Conservation (phyloP, 169 alveolate species). For the Cryptosporidium ubiquitum region DNA sequence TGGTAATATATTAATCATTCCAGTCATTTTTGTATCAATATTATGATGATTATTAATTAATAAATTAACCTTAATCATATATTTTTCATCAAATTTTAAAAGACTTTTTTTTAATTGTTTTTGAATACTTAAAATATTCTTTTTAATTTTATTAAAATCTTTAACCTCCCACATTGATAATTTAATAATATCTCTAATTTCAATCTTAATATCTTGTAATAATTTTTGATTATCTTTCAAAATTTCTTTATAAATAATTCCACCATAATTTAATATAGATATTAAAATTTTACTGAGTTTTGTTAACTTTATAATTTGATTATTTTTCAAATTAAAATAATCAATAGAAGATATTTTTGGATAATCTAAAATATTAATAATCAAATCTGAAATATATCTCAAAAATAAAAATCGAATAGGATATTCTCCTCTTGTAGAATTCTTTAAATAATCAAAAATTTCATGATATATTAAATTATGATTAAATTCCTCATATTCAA, state of each 20-base stretch:
- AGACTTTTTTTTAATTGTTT: conserved; percentile 22
- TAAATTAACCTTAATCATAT: neutral
- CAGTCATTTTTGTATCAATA: neutral
- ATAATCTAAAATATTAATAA: neutral
- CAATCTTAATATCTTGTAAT: neutral
- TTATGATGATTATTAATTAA: neutral
- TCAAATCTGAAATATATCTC: conserved; percentile 8
- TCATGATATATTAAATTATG: neutral
- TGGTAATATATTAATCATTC: neutral
- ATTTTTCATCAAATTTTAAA: conserved; percentile 23
- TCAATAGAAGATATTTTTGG: neutral
- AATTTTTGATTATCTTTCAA: neutral
- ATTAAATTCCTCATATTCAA: conserved; percentile 18
- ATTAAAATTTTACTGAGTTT: neutral
- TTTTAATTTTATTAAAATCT: conserved; percentile 15
- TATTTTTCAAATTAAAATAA: neutral
- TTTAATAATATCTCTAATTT: conserved; percentile 35
- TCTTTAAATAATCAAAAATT: conserved; percentile 15
- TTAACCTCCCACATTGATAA: conserved; percentile 49
- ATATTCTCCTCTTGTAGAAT: conserved; percentile 35
- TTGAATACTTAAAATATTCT: conserved; percentile 10
- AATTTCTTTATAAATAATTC: neutral
- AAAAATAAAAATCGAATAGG: conserved; percentile 26
- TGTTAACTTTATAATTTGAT: neutral
- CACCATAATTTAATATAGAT: neutral